phyloP scores from a whole-genome alignment of 345 rosid genomes.

The Eucalyptus brandiana region DNA sequence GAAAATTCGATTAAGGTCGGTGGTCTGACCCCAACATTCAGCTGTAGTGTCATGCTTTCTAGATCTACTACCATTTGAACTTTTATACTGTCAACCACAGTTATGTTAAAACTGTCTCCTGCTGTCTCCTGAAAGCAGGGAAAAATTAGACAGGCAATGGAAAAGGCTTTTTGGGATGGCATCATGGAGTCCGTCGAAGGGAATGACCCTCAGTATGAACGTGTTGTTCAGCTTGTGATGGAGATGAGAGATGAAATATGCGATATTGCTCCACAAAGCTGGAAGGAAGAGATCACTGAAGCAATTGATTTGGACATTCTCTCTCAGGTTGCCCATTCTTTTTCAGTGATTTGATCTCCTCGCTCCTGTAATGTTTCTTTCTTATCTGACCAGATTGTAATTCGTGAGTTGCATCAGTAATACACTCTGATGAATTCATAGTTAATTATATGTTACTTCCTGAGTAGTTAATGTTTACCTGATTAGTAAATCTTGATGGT shows the following conservation, averaged over 20 bases:
- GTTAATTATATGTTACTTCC: neutral
- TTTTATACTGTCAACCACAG: neutral
- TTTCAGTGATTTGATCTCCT: neutral
- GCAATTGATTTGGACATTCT: conserved; percentile 70
- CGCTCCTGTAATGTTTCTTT: neutral
- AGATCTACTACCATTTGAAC: neutral
- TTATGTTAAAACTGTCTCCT: neutral
- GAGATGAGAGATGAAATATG: conserved; percentile 88
- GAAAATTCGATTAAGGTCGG: conserved; percentile 50
- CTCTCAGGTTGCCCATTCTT: conserved; percentile 38
- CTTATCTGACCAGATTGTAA: neutral
- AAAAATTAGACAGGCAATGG: conserved; percentile 67
- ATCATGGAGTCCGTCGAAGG: conserved; percentile 54
- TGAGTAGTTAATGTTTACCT: neutral
- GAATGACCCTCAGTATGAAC: conserved; percentile 49
- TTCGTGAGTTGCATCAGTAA: neutral
- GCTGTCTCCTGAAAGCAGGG: conserved; percentile 21
- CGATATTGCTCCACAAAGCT: conserved; percentile 75
- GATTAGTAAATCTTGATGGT: neutral
- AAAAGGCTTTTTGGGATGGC: conserved; percentile 86
- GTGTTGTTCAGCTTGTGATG: conserved; percentile 60
- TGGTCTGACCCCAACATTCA: neutral
- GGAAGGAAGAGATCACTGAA: conserved; percentile 67
- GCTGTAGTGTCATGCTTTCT: neutral
- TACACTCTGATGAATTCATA: neutral